Evolutionary conservation across 768 basidiomycete species (phyloP).

Genomic region (Paxillus rubicundulus): DNA sequence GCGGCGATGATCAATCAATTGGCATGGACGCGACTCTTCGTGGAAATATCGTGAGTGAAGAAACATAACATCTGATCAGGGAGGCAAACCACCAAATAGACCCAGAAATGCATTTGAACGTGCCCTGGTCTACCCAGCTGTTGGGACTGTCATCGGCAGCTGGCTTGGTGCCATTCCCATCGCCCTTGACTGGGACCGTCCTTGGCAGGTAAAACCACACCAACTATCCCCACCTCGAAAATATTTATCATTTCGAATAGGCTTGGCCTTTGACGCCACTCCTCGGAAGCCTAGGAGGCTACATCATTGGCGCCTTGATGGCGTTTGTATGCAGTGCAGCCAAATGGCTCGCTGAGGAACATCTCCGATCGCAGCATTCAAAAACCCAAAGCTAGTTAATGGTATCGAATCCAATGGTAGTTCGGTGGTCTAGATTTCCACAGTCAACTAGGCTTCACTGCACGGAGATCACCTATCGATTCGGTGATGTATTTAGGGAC

Average conservation of each 20-base stretch:
- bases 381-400: constrained; percentile 28
- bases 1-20: constrained; percentile 53
- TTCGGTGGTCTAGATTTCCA: constrained; percentile 11
- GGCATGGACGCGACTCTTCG: constrained; percentile 79
- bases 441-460: constrained; percentile 23
- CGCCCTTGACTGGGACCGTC: constrained; percentile 94
- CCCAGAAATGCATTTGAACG: constrained; percentile 68
- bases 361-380: constrained; percentile 25
- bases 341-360: constrained; percentile 39
- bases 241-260: constrained; percentile 36
- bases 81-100: constrained; percentile 30
- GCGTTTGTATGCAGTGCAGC: constrained; percentile 49
- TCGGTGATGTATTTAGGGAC: constrained; percentile 80
- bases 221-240: constrained; percentile 2
- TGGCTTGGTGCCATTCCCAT: constrained; percentile 85
- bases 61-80: neutral
- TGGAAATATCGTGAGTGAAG: constrained; percentile 69
- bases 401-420: neutral
- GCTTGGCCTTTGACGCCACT: constrained; percentile 83
- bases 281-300: constrained; percentile 67
- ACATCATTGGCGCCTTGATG: constrained; percentile 55
- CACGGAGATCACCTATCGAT: constrained; percentile 79
- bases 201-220: constrained; percentile 81
- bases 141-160: constrained; percentile 68
- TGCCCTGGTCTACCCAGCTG: constrained; percentile 73